Conservation (phyloP, 2,329 filamentous ascomycete species). For the Microcera coccophila region DNA sequence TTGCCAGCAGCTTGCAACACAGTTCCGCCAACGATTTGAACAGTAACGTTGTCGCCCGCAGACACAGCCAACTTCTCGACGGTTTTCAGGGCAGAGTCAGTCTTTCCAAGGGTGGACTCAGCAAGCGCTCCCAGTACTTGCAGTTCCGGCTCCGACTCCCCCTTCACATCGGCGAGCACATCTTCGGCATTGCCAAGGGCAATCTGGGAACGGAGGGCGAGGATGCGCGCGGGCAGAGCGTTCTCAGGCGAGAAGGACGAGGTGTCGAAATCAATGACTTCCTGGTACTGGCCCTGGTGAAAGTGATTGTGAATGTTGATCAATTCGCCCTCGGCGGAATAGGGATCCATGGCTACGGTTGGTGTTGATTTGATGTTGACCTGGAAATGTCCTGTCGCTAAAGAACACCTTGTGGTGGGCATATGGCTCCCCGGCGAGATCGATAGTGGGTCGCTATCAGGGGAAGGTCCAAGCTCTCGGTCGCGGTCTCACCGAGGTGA, state of each 20-base stretch:
- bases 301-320: conserved; percentile 69
- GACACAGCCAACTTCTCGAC: conserved; percentile 65
- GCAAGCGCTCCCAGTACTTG: conserved; percentile 74
- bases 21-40: conserved; percentile 79
- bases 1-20: conserved; percentile 76
- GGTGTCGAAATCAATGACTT: conserved; percentile 81
- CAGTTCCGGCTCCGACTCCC: conserved; percentile 66
- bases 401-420: conserved; percentile 30
- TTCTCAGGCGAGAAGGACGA: conserved; percentile 76
- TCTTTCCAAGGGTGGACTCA: conserved; percentile 57
- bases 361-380: conserved; percentile 9
- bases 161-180: conserved; percentile 66
- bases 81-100: conserved; percentile 57
- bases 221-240: conserved; percentile 67
- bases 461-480: conserved; percentile 19
- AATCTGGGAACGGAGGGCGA: conserved; percentile 77
- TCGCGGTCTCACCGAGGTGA: conserved; percentile 20
- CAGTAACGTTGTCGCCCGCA: conserved; percentile 68
- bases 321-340: conserved; percentile 66
- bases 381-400: conserved; percentile 17
- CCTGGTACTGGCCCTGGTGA: conserved; percentile 78
- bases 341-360: conserved; percentile 59
- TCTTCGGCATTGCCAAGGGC: conserved; percentile 74
- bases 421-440: conserved; percentile 17
- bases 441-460: conserved; percentile 27